Conservation (phyloP, 116 monocot genomes). For the Phalaenopsis hybrid region DNA sequence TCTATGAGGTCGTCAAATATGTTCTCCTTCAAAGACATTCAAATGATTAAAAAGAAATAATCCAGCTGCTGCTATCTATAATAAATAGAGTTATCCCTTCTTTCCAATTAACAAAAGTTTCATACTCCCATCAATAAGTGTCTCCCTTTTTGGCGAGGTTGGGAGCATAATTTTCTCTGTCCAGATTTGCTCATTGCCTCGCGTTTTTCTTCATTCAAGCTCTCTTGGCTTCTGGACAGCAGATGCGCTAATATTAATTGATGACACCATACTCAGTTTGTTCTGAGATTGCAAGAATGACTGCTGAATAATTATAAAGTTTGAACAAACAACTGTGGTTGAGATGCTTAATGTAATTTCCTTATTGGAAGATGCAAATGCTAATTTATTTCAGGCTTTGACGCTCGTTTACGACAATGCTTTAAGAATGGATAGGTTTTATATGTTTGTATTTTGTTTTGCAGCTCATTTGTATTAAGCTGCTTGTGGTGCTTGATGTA, state of each 20-base stretch:
- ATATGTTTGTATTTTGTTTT: no score
- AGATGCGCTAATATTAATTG: background rate
- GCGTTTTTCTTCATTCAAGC: background rate
- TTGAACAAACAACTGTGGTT: no score
- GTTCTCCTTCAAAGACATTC: slow-evolving; percentile 42
- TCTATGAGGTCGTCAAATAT: slow-evolving; percentile 87
- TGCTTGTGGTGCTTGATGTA: no score
- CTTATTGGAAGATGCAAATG: background rate
- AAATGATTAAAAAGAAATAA: background rate
- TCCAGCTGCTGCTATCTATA: background rate
- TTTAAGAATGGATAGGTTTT: no score
- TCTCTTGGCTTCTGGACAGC: background rate
- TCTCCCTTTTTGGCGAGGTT: background rate
- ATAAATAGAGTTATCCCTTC: background rate
- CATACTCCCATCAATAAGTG: background rate
- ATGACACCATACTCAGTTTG: background rate
- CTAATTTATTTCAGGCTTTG: background rate
- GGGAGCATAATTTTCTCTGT: background rate
- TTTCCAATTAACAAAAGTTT: background rate
- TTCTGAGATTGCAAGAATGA: background rate
- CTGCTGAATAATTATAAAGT: background rate
- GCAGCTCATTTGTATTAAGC: no score
- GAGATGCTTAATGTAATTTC: background rate
- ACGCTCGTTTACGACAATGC: background rate
- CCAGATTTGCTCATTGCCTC: background rate